Base-by-base conservation (phyloP, 345 rosid species). In the Carallia pectinifolia region DNA sequence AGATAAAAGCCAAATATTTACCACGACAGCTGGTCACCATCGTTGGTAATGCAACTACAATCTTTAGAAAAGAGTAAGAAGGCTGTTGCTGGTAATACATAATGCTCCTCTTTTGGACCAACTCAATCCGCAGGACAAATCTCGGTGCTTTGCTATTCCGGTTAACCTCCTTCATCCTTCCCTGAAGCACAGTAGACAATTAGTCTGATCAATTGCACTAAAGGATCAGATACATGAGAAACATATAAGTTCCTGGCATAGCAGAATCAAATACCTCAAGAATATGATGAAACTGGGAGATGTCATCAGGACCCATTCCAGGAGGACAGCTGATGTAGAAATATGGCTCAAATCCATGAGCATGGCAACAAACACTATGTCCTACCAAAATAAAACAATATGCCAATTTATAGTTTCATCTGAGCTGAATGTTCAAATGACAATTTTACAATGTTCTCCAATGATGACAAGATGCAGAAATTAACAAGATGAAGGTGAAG, bases 281-380 rank as follows among this genome's bases (percentile, higher is more conserved):
- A 79, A 37, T 73, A 61, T 85, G 86, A 75, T 88, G 97, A 80
- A 95, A 87, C 53, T 53, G 83, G 33, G 98, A 92, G 16, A 92
- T 90, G 74, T 89, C 98, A 76, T 92, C 99, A 1, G 96, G 92
- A 1, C 90, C 96, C 96, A 92, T 92, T 70, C 97, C 99, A 2
- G 81, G 81, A 78, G 96, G 98, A 76, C 97, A 90, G 71, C 83
- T 81, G 66, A 92, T 88, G 75, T 92, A 95, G 81, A 95, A 90
- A 82, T 95, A 95, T 1, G 97, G 99, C 85, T 95, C 96, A 70
- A 95, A 95, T 36, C 99, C 98, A 83, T 95, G 99, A 72, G 89
- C 97, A 70, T 74, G 73, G 85, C 98, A 95, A 81, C 98, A 95
- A 61, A 95, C 98, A 80, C 97, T 95, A 55, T 89, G 88, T 54